Conservation (phyloP, 495 filamentous ascomycete species). For the Lindgomyces ingoldianus region DNA sequence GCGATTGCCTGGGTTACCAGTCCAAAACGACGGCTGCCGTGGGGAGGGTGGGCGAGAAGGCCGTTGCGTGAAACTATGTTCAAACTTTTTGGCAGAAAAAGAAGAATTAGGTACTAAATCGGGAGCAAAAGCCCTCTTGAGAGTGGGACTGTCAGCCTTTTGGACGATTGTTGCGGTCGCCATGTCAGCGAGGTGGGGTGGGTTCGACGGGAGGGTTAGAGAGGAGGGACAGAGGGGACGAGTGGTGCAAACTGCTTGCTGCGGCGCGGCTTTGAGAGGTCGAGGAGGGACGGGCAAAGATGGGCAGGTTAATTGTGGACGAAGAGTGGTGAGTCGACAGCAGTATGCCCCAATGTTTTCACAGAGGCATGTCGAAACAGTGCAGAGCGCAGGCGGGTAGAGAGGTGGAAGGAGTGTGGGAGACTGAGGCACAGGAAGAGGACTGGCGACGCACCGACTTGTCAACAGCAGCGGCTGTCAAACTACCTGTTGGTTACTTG, state of each 20-base stretch:
- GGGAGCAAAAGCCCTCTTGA: constrained; percentile 40
- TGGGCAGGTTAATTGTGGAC: neutral
- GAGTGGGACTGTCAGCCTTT: constrained; percentile 40
- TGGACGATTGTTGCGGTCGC: constrained; percentile 26
- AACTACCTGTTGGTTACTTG: constrained; percentile 28
- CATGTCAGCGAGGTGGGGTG: constrained; percentile 16
- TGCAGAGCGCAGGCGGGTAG: constrained; percentile 11
- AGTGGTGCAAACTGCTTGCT: neutral
- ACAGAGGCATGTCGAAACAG: constrained; percentile 16
- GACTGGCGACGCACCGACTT: constrained; percentile 31
- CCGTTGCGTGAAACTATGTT: constrained; percentile 14
- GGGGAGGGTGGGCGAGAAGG: constrained; percentile 4
- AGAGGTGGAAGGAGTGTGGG: neutral
- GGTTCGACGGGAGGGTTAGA: neutral
- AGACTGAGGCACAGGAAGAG: constrained; percentile 31
- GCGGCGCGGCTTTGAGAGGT: neutral
- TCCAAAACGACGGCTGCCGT: constrained; percentile 1
- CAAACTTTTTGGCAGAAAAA: constrained; percentile 37
- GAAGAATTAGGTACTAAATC: constrained; percentile 35
- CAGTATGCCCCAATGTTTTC: constrained; percentile 12
- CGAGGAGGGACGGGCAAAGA: neutral
- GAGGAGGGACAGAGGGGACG: neutral
- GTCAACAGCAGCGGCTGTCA: constrained; percentile 22
- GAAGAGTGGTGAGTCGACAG: neutral
- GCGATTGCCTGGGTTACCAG: constrained; percentile 9